Base-by-base conservation (phyloP, 495 filamentous ascomycete genomes). In the Neurospora terricola region DNA sequence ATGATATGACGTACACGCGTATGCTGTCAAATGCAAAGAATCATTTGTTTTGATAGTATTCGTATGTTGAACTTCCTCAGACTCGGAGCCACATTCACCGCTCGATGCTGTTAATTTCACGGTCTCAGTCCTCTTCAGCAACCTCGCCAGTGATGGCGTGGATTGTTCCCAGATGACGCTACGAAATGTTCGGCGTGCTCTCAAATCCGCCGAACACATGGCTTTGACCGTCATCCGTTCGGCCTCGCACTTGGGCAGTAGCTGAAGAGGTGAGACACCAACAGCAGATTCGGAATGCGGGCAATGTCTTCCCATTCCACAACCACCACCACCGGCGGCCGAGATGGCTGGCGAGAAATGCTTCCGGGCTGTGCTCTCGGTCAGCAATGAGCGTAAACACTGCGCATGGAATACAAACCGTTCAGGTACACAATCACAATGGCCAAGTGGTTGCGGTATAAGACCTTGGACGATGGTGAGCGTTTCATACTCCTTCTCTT, bases 251-350 rank as follows among this genome's bases (percentile, higher is more conserved):
- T 18, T 59, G 48, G 54, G 54, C 27, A 34, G 27, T 3, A 34
- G 23, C 27, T 34, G 54, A 66, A 6, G 14, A 66, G 27, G 54
- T 66, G 54, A 66, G 54, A 70, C 62, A 42, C 27, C 0, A 39
- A 43, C 27, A 66, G 12, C 5, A 18, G 12, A 36, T n/a, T 69
- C 69, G 73, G 73, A 74, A 74, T 74, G 73, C 59, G 40, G 27
- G 36, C 30, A 72, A 72, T 69, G 43, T 72, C 14, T 36, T 37
- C 39, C 40, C 73, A 74, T 74, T 74, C 73, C 73, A 68, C n/a
- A 18, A 40, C 73, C 45, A 38, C 10, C 30, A 72, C 54, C 27
- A 34, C 14, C 54, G 54, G 27, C 54, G 0, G 54, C 27, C 54
- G 54, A 66, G 54, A 66, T 66, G 54, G 54, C 54, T 66, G 54